Evolutionary conservation across 768 basidiomycete species (phyloP), one percentile per base, ranked within the genome.

Genomic region (Rickenella mellea): DNA sequence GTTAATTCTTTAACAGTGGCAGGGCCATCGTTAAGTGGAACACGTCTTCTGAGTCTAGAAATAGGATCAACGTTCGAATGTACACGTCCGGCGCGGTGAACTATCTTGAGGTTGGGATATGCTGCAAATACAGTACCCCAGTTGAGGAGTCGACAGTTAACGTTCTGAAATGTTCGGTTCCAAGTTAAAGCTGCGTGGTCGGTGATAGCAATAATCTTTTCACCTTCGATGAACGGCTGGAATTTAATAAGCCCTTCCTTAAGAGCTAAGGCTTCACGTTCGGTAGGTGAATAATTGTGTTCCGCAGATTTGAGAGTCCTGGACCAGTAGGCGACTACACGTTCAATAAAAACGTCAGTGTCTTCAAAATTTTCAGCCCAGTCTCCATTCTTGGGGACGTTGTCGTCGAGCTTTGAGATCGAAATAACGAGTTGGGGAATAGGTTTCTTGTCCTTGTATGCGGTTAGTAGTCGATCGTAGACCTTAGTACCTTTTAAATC

Each of bases 21-120:
- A 14, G 60, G 59, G 17, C 54, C 46, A 5, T 43, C 17, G 14
- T 55, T 40, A 7, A 19, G n/a, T 9, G 58, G 61, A 0, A 56
- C 32, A 1, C 44, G 40, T 29, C 59, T 31, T 20, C 53, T 44
- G 2, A 67, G 43, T 20, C 62, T 42, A 1, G 64, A 67, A 4
- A 67, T 47, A 3, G 66, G 64, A 41, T 68, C 66, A 6, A 67
- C 63, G 40, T 66, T 66, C 1, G 63, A 67, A 32, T 68, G 65
- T 0, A 64, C 59, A 2, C 59, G 31, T 3, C 66, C 66, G 0
- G 66, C 56, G 5, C 62, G 55, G 38, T 69, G 67, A 7, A 67
- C 49, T 19, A 68, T 67, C n/a, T 51, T 37, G 11, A 68, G 21
- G 1, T 45, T 39, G 0, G 62, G 66, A 46, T 56, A 69, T 4